Percentiles rank a stretch among this genome's conserved stretches.
phyloP scores from a whole-genome alignment of 2,329 filamentous ascomycete genomes.

The Claviceps sp. region DNA sequence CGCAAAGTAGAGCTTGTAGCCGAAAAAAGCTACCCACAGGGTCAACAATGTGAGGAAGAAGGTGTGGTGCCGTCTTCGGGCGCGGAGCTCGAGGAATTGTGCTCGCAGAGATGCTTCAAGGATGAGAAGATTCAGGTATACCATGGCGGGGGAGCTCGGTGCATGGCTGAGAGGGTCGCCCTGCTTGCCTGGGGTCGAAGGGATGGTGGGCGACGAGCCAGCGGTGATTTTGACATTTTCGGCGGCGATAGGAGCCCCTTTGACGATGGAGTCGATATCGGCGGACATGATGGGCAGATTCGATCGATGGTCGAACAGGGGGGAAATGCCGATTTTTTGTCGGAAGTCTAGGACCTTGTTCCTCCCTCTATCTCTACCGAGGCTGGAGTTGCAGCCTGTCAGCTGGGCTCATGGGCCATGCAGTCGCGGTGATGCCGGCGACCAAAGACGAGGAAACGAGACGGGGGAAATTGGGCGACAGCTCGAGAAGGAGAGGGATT shows the following conservation, averaged over 20 bases:
- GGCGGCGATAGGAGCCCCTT: conserved; percentile 60
- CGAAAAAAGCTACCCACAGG: conserved; percentile 72
- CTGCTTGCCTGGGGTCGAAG: conserved; percentile 29
- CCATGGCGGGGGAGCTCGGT: conserved; percentile 86
- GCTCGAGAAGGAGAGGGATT: too few relatives aligned
- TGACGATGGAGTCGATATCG: conserved; percentile 77
- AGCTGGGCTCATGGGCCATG: conserved; percentile 2
- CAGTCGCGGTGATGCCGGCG: neutral
- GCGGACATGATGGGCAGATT: conserved; percentile 37
- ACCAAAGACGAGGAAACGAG: neutral
- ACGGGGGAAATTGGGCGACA: too few relatives aligned
- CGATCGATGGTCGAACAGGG: neutral
- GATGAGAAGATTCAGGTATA: conserved; percentile 95
- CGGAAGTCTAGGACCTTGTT: neutral
- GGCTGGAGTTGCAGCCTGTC: conserved; percentile 2
- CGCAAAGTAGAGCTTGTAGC: conserved; percentile 84
- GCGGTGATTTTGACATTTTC: conserved; percentile 30
- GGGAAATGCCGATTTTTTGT: neutral
- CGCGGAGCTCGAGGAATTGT: conserved; percentile 82
- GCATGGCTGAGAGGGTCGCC: conserved; percentile 65
- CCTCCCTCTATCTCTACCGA: neutral
- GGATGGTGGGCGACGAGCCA: conserved; percentile 29
- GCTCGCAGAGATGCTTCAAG: conserved; percentile 87
- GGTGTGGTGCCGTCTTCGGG: conserved; percentile 78
- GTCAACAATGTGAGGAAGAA: conserved; percentile 76